Percentiles rank a stretch among this genome's conserved stretches.
Evolutionary conservation across 768 basidiomycete species (phyloP).

Genomic region (Pleurotus salmoneostramineus): DNA sequence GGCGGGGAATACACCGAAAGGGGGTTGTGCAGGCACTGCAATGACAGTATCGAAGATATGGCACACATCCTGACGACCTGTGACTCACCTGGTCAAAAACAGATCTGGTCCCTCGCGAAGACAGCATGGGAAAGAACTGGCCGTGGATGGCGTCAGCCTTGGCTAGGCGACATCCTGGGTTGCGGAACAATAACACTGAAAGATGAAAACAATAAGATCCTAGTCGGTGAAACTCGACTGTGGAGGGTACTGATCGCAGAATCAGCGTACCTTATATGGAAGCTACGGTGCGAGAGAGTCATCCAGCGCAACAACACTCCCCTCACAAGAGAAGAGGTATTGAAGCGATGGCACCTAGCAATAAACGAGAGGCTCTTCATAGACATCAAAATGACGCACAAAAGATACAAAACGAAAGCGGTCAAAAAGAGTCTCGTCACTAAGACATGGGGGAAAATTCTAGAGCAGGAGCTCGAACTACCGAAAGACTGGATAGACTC

Average conservation of each 20-base stretch:
- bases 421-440: neutral
- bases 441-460: conserved; percentile 10
- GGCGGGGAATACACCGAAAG: conserved; percentile 10
- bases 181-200: conserved; percentile 6
- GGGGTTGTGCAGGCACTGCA: conserved; percentile 15
- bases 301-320: conserved; percentile 7
- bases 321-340: neutral
- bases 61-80: conserved; percentile 26
- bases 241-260: conserved; percentile 14
- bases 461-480: conserved; percentile 10
- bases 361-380: conserved; percentile 8
- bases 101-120: conserved; percentile 18
- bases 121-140: conserved; percentile 12
- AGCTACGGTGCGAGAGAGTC: conserved; percentile 13
- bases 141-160: conserved; percentile 2
- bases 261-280: conserved; percentile 18
- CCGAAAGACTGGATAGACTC: conserved; percentile 11
- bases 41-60: conserved; percentile 16
- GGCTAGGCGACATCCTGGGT: conserved; percentile 15
- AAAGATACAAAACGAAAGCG: conserved; percentile 10
- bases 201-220: neutral
- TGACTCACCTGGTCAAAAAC: conserved; percentile 13
- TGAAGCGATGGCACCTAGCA: conserved; percentile 10
- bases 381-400: conserved; percentile 7
- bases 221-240: conserved; percentile 3